Percentiles rank a stretch among this genome's conserved stretches.
Conservation (phyloP, 148 eudicot species). For the Heliamphora exappendiculata region DNA sequence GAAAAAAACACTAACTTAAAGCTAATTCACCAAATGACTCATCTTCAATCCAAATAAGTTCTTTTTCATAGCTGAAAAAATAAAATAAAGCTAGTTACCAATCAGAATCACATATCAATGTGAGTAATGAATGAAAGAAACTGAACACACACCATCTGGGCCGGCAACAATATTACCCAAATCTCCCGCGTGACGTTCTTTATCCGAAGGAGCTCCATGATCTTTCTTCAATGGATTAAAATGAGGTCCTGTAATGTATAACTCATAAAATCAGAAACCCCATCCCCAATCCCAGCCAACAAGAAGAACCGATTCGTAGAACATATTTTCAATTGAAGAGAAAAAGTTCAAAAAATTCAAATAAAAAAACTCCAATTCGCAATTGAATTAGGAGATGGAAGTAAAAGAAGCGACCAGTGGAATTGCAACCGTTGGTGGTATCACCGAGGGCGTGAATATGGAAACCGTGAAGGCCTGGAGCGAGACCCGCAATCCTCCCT, state of each 20-base stretch:
- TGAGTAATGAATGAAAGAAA: neutral
- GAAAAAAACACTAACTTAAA: no score
- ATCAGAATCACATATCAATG: neutral
- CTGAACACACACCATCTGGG: conserved; percentile 45
- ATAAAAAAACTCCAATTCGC: neutral
- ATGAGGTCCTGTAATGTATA: conserved; percentile 53
- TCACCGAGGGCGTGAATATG: conserved; percentile 92
- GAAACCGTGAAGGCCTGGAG: conserved; percentile 83
- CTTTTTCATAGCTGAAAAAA: no score
- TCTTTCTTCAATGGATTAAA: conserved; percentile 72
- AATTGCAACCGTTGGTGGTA: conserved; percentile 88
- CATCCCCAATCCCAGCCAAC: neutral
- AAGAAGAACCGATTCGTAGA: neutral
- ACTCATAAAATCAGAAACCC: neutral
- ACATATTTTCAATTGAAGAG: neutral
- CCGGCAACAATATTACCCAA: conserved; percentile 86
- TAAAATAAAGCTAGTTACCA: no score
- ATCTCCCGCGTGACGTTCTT: conserved; percentile 84
- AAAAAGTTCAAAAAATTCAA: neutral
- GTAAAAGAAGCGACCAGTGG: conserved; percentile 48
- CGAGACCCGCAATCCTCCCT: conserved; percentile 62
- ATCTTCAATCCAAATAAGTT: no score
- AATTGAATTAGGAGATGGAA: neutral
- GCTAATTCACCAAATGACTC: no score
- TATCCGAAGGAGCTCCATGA: conserved; percentile 81